Base-by-base conservation (phyloP, 2,329 filamentous ascomycete genomes). In the Xylariales sp. region DNA sequence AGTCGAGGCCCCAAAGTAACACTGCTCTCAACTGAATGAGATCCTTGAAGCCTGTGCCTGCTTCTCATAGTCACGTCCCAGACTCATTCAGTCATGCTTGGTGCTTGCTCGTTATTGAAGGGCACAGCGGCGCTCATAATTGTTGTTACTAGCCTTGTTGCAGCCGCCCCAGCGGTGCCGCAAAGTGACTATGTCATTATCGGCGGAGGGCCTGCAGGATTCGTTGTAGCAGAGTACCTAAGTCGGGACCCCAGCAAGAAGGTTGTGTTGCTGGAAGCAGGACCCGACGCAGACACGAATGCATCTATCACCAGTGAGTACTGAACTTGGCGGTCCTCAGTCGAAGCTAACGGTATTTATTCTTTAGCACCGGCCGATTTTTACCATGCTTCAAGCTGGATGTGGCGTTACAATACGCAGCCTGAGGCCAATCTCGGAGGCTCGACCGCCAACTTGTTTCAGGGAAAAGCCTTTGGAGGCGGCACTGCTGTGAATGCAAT, bases 401-500 rank as follows among this genome's bases (percentile, higher is more conserved):
- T 20, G 4, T 42, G 39, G 39, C 19, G 14, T 4, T 42, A 29
- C 22, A 19, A 7, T 8, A 19, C 31, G 9, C 11, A 12, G 5
- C 31, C 39, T 5, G 31, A 42, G 4, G 16, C 32, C 4, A 11
- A 11, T 12, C 24, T 38, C 8, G 38, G 20, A 4, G 35, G 33
- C 4, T 16, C 15, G 6, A 20, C 42, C 6, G 28, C 32, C 5
- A 18, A 38, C 15, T 32, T 47, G 16, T 28, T 29, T 4, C 45
- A 45, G 14, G 45, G 42, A 9, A 18, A 27, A 4, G 31, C 15
- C 3, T 21, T 62, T 1, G 60, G 60, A 2, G 60, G 60, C 5
- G 50, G 57, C 15, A 56, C 56, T 3, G 51, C 51, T 1, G 47
- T 62, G 18, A 62, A 62, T 18, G 54, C 53, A 4, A 59, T 62